A percentile compares a stretch with the other conserved stretches of the same genome.
phyloP scores from a whole-genome alignment of 164 flowering plant species.

The Liriodendron chinense region DNA sequence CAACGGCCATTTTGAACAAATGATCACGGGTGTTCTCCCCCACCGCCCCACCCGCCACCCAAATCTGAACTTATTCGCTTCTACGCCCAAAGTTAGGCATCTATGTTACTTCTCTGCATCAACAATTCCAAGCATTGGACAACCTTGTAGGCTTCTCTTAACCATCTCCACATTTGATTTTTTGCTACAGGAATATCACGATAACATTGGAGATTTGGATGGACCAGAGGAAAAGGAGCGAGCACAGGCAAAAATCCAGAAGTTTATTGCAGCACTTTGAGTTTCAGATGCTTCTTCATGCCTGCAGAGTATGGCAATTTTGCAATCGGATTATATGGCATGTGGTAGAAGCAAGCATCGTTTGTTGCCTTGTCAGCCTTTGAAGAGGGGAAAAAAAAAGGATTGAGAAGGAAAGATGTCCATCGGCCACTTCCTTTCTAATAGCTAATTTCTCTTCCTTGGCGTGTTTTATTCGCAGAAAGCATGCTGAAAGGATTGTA shows the following conservation, averaged over 20 bases:
- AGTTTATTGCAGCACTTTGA: slow-evolving; percentile 68
- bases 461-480: neutral
- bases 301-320: neutral
- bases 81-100: neutral
- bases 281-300: neutral
- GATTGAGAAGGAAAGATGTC: neutral
- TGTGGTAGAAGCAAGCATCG: neutral
- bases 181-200: slow-evolving; percentile 79
- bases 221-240: slow-evolving; percentile 95
- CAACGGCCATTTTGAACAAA: too few relatives aligned
- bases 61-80: too few relatives aligned
- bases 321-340: neutral
- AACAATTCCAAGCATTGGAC: too few relatives aligned
- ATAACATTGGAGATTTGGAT: slow-evolving; percentile 91
- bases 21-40: too few relatives aligned
- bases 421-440: neutral
- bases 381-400: neutral
- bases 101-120: neutral
- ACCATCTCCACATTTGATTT: neutral
- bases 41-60: too few relatives aligned
- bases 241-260: slow-evolving; percentile 67
- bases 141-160: too few relatives aligned
- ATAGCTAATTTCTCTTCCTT: neutral
- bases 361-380: neutral
- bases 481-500: neutral